Evolutionary conservation across 163 green algal genomes (phyloP).

Genomic region (Chloroidium sp.): DNA sequence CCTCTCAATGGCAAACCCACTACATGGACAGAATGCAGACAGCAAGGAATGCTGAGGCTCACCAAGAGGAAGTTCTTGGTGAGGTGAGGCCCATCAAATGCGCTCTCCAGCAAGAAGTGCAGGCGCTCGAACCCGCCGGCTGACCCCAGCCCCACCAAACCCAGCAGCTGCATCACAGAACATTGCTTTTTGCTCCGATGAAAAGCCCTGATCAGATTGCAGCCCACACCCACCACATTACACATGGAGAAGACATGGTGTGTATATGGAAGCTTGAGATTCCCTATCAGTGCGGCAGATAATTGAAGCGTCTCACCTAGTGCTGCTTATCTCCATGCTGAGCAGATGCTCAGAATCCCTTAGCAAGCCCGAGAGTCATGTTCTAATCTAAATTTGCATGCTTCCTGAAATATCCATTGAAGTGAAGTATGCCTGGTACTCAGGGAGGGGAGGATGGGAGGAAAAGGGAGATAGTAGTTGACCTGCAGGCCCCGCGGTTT

Average conservation of each 20-base stretch:
- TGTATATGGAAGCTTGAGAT: neutral
- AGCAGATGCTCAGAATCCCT: no score
- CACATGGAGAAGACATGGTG: neutral
- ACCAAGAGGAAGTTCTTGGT: conserved; percentile 65
- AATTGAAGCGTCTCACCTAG: no score
- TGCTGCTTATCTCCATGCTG: no score
- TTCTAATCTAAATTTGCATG: no score
- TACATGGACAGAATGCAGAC: neutral
- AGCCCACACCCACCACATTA: neutral
- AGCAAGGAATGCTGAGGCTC: neutral
- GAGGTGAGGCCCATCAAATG: conserved; percentile 61
- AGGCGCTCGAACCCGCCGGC: conserved; percentile 78
- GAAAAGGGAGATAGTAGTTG: no score
- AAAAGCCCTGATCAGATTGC: neutral
- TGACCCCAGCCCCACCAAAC: conserved; percentile 59
- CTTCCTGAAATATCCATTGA: no score
- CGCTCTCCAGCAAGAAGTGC: conserved; percentile 77
- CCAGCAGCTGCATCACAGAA: conserved; percentile 49
- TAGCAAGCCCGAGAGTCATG: no score
- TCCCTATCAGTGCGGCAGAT: no score
- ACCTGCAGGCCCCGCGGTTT: conserved; percentile 32
- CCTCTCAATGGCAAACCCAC: no score
- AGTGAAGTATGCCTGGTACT: no score
- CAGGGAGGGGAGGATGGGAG: no score
- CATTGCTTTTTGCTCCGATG: conserved; percentile 7